Percentiles rank a stretch among this genome's conserved stretches.
phyloP scores from a whole-genome alignment of 305 asterid genomes.

The Petunia hybrid region DNA sequence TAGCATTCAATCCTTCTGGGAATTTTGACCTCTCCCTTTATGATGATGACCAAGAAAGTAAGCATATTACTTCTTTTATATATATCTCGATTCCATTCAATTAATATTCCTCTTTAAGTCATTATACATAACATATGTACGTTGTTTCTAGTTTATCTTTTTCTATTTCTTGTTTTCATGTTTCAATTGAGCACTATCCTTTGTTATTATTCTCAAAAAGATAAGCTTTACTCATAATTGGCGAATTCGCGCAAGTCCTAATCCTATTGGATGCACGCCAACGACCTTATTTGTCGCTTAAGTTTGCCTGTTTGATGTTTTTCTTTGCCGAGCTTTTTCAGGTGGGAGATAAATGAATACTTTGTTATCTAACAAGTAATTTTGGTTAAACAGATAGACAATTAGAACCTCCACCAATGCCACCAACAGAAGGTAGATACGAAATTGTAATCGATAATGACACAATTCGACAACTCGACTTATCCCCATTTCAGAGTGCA shows the following conservation, averaged over 20 bases:
- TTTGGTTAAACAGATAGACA: constrained; percentile 38
- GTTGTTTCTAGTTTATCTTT: not conserved
- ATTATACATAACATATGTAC: not conserved
- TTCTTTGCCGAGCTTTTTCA: not conserved
- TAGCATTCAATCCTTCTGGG: constrained; percentile 79
- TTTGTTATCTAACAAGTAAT: not conserved
- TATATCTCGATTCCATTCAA: not conserved
- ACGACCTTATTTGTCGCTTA: not conserved
- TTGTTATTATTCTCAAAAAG: not conserved
- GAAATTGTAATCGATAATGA: constrained; percentile 77
- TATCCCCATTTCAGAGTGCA: constrained; percentile 61
- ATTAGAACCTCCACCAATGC: constrained; percentile 68
- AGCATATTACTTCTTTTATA: not conserved
- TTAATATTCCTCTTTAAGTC: no score
- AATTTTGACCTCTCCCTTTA: constrained; percentile 65
- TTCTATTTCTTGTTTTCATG: not conserved
- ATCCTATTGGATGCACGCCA: not conserved
- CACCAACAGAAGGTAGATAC: constrained; percentile 69
- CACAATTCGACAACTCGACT: constrained; percentile 54
- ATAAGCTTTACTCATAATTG: not conserved
- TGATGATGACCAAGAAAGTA: constrained; percentile 60
- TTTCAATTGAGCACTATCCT: not conserved
- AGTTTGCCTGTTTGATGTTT: not conserved
- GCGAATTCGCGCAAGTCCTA: not conserved
- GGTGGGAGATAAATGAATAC: not conserved